Conservation (phyloP, 1,284 basidiomycete genomes). For the Leccinum subrobustum region DNA sequence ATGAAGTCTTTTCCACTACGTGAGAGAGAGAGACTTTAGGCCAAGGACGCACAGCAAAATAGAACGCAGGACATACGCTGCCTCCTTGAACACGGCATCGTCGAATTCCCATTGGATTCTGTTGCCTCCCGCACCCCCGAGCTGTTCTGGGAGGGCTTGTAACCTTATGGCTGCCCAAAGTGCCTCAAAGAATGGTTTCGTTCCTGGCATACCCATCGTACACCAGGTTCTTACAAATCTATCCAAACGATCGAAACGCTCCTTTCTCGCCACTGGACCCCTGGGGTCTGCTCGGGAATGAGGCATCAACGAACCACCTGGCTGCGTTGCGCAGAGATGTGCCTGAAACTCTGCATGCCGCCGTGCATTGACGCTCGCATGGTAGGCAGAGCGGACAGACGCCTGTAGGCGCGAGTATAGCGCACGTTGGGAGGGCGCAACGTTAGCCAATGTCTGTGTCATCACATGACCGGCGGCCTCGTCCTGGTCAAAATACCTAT, state of each 20-base stretch:
- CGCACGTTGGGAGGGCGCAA: slow-evolving; percentile 75
- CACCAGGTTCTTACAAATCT: slow-evolving; percentile 75
- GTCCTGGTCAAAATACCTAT: slow-evolving; percentile 77
- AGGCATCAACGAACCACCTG: slow-evolving; percentile 70
- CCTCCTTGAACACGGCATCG: too few species aligned
- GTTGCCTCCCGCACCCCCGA: too few species aligned
- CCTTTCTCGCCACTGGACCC: slow-evolving; percentile 63
- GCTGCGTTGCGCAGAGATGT: slow-evolving; percentile 67
- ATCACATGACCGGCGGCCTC: slow-evolving; percentile 69
- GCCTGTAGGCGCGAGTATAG: slow-evolving; percentile 76
- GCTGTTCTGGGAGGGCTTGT: too few species aligned
- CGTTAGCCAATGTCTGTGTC: slow-evolving; percentile 72
- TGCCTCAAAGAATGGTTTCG: slow-evolving; percentile 75
- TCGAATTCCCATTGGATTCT: too few species aligned
- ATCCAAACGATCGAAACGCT: slow-evolving; percentile 68
- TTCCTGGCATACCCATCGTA: slow-evolving; percentile 77
- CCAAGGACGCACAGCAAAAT: too few species aligned
- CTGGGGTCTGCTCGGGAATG: slow-evolving; percentile 62
- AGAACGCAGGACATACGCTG: too few species aligned
- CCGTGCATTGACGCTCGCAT: slow-evolving; percentile 66
- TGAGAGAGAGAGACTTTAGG: too few species aligned
- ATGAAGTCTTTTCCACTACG: too few species aligned
- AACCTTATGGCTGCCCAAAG: slow-evolving; percentile 66
- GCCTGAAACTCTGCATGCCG: slow-evolving; percentile 75
- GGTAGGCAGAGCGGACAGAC: slow-evolving; percentile 72